These are phyloP conservation scores for Yarrowia yakushimensis DNA, from an alignment of 805 yeast species.

Conservation along the genomic window DNA sequence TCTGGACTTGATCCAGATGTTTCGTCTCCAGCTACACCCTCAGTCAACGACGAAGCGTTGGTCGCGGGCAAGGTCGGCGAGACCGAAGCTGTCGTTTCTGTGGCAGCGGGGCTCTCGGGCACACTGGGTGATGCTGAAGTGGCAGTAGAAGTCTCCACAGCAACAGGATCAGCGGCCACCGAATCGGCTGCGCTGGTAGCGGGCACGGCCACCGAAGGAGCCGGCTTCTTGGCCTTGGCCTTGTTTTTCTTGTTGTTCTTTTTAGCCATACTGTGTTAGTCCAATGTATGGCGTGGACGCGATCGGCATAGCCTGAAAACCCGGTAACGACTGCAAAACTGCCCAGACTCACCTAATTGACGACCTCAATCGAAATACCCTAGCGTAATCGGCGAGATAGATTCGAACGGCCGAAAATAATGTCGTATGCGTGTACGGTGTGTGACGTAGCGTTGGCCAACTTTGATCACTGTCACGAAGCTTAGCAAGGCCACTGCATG, in stretches of 20 bases:
- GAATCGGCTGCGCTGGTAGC: not conserved
- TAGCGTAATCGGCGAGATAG: not conserved
- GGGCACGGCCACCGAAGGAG: not conserved
- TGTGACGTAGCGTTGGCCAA: conserved; percentile 24
- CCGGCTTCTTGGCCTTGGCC: conserved; percentile 17
- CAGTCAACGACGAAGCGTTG: not conserved
- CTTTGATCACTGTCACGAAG: conserved; percentile 15
- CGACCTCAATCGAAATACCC: not conserved
- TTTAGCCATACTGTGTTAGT: conserved; percentile 23
- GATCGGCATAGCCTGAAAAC: not conserved
- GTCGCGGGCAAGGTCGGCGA: conserved; percentile 6
- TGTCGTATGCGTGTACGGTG: conserved; percentile 20
- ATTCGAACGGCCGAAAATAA: conserved; percentile 2
- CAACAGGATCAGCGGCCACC: conserved; percentile 3
- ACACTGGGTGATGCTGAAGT: not conserved
- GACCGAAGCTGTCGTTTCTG: not conserved
- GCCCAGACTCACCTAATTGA: conserved; percentile 15
- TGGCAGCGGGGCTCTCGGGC: conserved; percentile 1
- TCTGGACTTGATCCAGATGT: not conserved
- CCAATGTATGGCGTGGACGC: not conserved
- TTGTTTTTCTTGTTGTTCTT: conserved; percentile 17
- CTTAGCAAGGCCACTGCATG: conserved; percentile 4
- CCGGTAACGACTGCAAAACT: not conserved
- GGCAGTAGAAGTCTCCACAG: not conserved
- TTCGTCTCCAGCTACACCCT: not conserved